Percentiles rank a stretch among this genome's conserved stretches.
Evolutionary conservation across 306 rosid species (phyloP).

Genomic region (Inga oerstediana): DNA sequence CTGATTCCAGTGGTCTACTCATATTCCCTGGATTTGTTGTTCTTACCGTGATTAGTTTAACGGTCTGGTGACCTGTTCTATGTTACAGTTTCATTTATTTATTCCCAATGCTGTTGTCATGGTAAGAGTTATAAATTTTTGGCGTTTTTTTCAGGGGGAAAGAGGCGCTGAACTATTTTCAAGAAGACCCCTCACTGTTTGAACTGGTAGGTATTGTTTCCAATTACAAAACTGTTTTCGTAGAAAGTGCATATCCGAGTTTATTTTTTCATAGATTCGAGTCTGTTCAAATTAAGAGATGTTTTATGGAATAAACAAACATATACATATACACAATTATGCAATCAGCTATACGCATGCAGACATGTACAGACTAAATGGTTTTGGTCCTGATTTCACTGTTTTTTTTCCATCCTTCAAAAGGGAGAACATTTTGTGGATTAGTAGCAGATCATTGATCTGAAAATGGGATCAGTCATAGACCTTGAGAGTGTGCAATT

Average conservation of each 20-base stretch:
- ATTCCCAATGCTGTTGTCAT: not conserved
- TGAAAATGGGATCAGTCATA: conserved; percentile 1
- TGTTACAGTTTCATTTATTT: not conserved
- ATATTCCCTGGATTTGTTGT: not conserved
- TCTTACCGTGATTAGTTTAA: not conserved
- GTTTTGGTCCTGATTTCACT: conserved; percentile 9
- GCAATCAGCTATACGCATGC: not conserved
- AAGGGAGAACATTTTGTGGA: not conserved
- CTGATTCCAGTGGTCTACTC: not conserved
- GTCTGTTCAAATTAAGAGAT: not conserved
- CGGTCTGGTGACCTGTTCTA: not conserved
- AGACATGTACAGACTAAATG: not conserved
- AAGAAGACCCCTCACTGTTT: conserved; percentile 68
- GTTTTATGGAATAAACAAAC: not conserved
- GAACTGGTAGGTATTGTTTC: conserved; percentile 56
- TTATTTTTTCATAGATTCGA: not conserved
- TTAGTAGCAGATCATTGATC: conserved; percentile 6
- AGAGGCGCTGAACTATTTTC: conserved; percentile 87
- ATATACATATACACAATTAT: not conserved
- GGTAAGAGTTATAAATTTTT: conserved; percentile 14
- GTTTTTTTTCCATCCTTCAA: not conserved
- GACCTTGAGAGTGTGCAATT: not conserved
- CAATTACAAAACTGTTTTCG: not conserved
- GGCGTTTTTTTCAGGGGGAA: conserved; percentile 60
- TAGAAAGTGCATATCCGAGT: not conserved